These are phyloP conservation scores for Chlorella variabilis DNA, from an alignment of 163 green algal genomes.

Conservation along the genomic window DNA sequence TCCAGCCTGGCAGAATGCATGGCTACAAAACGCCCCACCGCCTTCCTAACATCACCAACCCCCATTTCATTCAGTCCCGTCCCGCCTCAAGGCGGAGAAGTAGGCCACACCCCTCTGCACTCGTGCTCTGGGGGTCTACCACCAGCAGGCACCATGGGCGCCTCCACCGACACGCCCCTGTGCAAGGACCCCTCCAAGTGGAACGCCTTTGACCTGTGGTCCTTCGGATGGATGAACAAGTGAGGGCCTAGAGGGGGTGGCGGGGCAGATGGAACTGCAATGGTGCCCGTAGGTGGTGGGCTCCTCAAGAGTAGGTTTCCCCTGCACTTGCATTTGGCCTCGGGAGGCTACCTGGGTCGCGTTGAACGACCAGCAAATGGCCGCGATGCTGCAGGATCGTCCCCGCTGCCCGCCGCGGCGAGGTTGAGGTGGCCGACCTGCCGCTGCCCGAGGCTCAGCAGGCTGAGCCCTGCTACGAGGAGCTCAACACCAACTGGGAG, in stretches of 20 bases:
- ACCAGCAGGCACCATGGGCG: background rate
- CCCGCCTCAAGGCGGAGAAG: background rate
- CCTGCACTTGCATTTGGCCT: no score
- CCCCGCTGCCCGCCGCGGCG: slow-evolving; percentile 17
- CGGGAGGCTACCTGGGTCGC: no score
- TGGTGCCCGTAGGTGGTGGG: no score
- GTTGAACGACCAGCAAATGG: no score
- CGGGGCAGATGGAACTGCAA: no score
- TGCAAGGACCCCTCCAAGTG: slow-evolving; percentile 15
- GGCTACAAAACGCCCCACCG: background rate
- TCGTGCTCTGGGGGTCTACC: background rate
- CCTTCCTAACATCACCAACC: background rate
- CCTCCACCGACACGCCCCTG: background rate
- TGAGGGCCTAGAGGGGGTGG: background rate
- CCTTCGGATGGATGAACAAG: slow-evolving; percentile 47
- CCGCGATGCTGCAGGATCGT: slow-evolving; percentile 13
- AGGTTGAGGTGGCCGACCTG: slow-evolving; percentile 42
- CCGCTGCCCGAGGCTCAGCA: slow-evolving; percentile 47
- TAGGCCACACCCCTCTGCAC: background rate
- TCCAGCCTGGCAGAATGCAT: no score
- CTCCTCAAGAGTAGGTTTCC: no score
- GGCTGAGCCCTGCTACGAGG: slow-evolving; percentile 42
- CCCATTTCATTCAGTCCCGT: background rate
- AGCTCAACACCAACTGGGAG: slow-evolving; percentile 49
- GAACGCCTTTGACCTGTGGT: slow-evolving; percentile 11